Percentiles rank a stretch among this genome's conserved stretches.
phyloP scores from a whole-genome alignment of 441 rosid species.

The Viola pubescens region DNA sequence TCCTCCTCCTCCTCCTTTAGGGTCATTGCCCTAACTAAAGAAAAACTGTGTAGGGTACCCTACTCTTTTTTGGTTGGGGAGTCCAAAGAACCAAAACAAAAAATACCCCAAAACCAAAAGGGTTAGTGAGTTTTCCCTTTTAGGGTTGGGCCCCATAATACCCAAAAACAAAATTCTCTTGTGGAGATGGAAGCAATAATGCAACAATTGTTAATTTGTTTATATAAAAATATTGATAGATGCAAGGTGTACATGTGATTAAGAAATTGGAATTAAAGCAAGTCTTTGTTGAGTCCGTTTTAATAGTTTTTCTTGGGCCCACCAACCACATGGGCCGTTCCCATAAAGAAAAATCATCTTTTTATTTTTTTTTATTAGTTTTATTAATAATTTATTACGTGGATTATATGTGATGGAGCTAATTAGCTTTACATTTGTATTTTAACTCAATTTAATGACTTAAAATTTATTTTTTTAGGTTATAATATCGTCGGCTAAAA shows the following conservation, averaged over 20 bases:
- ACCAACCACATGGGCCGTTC: slow-evolving; percentile 43
- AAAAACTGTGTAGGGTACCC: slow-evolving; percentile 20
- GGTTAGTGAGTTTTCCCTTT: slow-evolving; percentile 23
- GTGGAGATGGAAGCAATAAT: slow-evolving; percentile 32
- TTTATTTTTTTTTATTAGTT: slow-evolving; percentile 4
- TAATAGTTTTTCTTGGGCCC: slow-evolving; percentile 30
- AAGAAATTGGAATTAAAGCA: slow-evolving; percentile 25
- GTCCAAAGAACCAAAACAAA: background rate
- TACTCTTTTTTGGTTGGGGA: slow-evolving; percentile 14
- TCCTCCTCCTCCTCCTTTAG: background rate
- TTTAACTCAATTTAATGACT: no score
- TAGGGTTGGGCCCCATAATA: slow-evolving; percentile 26
- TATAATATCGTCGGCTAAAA: background rate
- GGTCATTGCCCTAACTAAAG: slow-evolving; percentile 21
- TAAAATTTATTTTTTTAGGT: no score
- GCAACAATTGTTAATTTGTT: slow-evolving; percentile 23
- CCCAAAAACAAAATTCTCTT: slow-evolving; percentile 20
- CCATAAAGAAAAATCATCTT: slow-evolving; percentile 28
- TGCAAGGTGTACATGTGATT: slow-evolving; percentile 33
- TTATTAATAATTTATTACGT: background rate
- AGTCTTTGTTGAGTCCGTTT: slow-evolving; percentile 34
- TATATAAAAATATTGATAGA: slow-evolving; percentile 16
- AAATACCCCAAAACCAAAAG: slow-evolving; percentile 11
- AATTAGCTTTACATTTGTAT: no score
- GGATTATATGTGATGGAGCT: background rate